Percentiles rank a stretch among this genome's conserved stretches.
Conservation (phyloP, 371 early-diverging fungal genomes). For the Mortierella sp. region DNA sequence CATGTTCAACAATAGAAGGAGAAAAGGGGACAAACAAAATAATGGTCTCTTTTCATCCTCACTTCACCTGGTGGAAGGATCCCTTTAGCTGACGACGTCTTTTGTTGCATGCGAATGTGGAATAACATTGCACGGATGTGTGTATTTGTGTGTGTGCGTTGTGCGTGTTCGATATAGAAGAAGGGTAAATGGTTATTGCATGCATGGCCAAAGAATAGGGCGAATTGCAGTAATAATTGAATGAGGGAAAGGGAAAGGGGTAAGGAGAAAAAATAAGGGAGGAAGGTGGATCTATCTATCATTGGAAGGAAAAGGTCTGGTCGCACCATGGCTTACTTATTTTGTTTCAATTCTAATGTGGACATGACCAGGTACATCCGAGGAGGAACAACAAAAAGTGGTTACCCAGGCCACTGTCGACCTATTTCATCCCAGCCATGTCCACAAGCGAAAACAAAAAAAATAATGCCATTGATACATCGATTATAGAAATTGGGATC, state of each 20-base stretch:
- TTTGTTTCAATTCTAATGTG: neutral
- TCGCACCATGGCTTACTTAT: neutral
- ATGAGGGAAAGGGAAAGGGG: neutral
- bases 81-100: too few relatives aligned
- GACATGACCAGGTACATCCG: neutral
- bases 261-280: neutral
- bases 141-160: neutral
- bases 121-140: neutral
- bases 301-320: neutral
- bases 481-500: too few relatives aligned
- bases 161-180: neutral
- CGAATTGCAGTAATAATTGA: neutral
- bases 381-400: too few relatives aligned
- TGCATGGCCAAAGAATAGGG: neutral
- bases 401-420: too few relatives aligned
- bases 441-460: too few relatives aligned
- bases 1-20: too few relatives aligned
- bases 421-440: too few relatives aligned
- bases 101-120: too few relatives aligned
- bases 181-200: neutral
- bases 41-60: too few relatives aligned
- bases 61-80: too few relatives aligned
- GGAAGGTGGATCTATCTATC: conserved; percentile 1
- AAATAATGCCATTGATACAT: too few relatives aligned
- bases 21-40: too few relatives aligned